Evolutionary conservation across 345 rosid species (phyloP), one percentile per base, ranked within the genome.

Genomic region (Linum usitatissimum): DNA sequence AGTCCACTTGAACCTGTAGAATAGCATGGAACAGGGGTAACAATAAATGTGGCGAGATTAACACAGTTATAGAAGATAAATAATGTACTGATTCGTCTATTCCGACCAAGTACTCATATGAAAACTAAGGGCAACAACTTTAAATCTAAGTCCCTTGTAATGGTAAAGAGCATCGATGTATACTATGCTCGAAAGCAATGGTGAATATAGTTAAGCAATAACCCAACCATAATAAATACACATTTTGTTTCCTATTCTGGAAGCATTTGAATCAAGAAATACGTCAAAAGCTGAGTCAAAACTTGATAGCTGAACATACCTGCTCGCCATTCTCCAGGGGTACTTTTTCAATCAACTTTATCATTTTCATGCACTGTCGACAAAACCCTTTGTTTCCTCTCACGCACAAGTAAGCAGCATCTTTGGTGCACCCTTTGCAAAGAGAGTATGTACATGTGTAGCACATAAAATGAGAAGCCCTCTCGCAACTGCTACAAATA

Each of bases 371-470:
- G 80, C 99, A 93, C 28, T 79, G 77, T 70, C 96, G 92, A 64
- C 99, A 93, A 75, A 93, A 79, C 69, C 99, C 99, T 80, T 86
- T 86, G 73, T 75, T 86, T 59, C 80, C 88, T 82, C 97, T 78
- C 38, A 87, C 82, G 69, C 81, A 76, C 55, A 83, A 80, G 34
- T 79, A 90, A 80, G 90, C 97, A 57, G 97, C 96, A 75, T 69
- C 91, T 78, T 79, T 87, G 49, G 83, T 85, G 77, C 99, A 93
- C 68, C 82, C 83, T 75, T 90, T 93, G 85, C 99, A 93, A 74
- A 82, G 73, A 60, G 99, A 90, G 85, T 83, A 93, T 3, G 99
- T 83, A 78, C 99, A 93, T 10, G 97, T 93, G 74, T 93, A 93
- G 80, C 99, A 93, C 95, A 87, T 78, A 74, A 79, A 85, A 80